Conservation (phyloP, 108 stramenopile species). For the Cyclotella kingstonii region DNA sequence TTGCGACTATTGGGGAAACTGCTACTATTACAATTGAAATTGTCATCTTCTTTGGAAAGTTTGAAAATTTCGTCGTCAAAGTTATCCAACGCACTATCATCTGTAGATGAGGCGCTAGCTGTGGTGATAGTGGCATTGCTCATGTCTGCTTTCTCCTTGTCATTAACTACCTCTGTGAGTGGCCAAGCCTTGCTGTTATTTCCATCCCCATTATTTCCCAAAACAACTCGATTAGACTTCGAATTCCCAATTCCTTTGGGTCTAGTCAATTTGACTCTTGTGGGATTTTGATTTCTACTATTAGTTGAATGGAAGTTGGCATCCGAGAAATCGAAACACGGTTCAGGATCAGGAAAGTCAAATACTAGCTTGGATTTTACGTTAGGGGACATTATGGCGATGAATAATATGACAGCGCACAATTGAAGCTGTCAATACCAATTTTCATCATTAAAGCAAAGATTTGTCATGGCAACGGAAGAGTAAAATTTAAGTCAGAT, state of each 20-base stretch:
- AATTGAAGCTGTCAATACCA: too few relatives aligned
- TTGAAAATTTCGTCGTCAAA: conserved; percentile 2
- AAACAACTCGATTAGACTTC: neutral
- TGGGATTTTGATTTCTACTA: neutral
- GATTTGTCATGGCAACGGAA: too few relatives aligned
- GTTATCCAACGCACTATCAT: conserved; percentile 8
- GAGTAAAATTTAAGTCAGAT: too few relatives aligned
- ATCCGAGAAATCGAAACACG: conserved; percentile 22
- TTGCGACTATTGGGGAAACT: too few relatives aligned
- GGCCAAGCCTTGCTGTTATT: too few relatives aligned
- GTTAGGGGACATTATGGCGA: neutral
- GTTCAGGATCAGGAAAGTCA: conserved; percentile 33
- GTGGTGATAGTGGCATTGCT: conserved; percentile 9
- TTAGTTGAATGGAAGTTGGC: neutral
- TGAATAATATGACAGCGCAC: too few relatives aligned
- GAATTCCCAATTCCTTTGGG: conserved; percentile 21
- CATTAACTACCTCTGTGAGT: too few relatives aligned
- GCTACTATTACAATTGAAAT: too few relatives aligned
- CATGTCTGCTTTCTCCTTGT: conserved; percentile 4
- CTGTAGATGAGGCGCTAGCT: conserved; percentile 4
- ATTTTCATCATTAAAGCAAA: too few relatives aligned
- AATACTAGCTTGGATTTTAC: conserved; percentile 18
- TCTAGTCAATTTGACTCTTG: conserved; percentile 1
- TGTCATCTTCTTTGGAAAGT: conserved; percentile 4
- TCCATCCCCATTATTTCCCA: neutral